phyloP scores from a whole-genome alignment of 345 rosid species.

The Erysimum cheiranthoides region DNA sequence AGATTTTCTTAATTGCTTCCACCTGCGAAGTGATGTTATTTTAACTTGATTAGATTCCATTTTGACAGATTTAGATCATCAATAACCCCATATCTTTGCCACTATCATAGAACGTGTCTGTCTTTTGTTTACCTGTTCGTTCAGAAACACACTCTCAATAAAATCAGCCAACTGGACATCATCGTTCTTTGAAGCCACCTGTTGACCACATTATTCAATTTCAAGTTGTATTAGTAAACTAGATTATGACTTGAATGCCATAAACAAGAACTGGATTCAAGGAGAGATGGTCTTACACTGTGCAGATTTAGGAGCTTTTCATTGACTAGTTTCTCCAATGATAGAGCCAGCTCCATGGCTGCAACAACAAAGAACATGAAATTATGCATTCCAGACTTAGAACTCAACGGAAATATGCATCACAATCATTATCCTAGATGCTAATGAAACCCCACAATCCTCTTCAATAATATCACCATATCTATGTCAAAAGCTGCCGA shows the following conservation, averaged over 20 bases:
- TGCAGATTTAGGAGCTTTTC: conserved; percentile 82
- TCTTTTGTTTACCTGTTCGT: conserved; percentile 69
- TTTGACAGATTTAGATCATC: conserved; percentile 16
- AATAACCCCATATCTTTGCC: conserved; percentile 25
- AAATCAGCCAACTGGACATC: conserved; percentile 87
- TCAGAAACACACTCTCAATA: conserved; percentile 66
- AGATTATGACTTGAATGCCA: conserved; percentile 10
- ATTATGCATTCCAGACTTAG: neutral
- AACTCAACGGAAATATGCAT: neutral
- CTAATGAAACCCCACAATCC: neutral
- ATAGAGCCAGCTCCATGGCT: conserved; percentile 94
- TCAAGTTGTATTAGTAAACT: conserved; percentile 21
- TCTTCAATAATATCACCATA: conserved; percentile 3
- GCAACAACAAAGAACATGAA: conserved; percentile 31
- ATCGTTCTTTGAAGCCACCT: conserved; percentile 72
- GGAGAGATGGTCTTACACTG: conserved; percentile 52
- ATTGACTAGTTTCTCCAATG: conserved; percentile 87
- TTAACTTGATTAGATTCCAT: conserved; percentile 31
- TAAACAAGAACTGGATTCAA: neutral
- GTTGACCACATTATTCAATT: conserved; percentile 36
- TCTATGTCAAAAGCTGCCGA: neutral
- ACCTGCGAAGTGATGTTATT: conserved; percentile 52
- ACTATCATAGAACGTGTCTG: conserved; percentile 43
- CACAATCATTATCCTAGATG: neutral
- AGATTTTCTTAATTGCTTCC: conserved; percentile 70